These are phyloP conservation scores for Fusarium albidum DNA, from an alignment of 2,329 filamentous ascomycete species.

Conservation along the genomic window DNA sequence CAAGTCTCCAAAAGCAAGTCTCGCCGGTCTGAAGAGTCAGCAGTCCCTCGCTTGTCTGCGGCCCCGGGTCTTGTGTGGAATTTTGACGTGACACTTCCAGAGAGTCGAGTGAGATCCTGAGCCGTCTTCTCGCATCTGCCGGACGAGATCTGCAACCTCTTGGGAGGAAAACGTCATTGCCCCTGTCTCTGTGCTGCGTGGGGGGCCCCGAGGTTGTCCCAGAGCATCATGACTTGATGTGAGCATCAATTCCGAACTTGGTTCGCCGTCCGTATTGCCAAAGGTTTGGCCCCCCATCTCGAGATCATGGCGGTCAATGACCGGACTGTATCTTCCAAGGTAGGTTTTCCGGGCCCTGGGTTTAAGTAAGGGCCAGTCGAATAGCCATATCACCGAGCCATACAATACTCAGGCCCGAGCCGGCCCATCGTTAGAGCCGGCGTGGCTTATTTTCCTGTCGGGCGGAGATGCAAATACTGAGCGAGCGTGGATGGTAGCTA, in stretches of 20 bases:
- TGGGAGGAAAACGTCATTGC: conserved; percentile 31
- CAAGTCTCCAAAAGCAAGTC: conserved; percentile 29
- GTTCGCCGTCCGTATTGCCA: conserved; percentile 23
- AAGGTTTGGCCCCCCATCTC: conserved; percentile 24
- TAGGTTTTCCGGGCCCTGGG: neutral
- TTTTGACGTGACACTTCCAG: conserved; percentile 29
- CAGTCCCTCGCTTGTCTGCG: conserved; percentile 30
- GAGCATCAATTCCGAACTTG: conserved; percentile 28
- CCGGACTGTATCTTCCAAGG: neutral
- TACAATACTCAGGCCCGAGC: conserved; percentile 25
- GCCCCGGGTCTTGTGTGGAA: conserved; percentile 20
- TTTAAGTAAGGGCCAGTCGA: conserved; percentile 25
- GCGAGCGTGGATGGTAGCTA: neutral
- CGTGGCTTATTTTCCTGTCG: conserved; percentile 7
- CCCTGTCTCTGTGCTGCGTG: conserved; percentile 28
- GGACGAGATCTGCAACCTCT: conserved; percentile 35
- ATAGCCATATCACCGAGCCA: conserved; percentile 19
- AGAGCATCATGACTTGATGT: conserved; percentile 8
- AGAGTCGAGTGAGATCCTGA: conserved; percentile 8
- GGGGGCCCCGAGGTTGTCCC: conserved; percentile 22
- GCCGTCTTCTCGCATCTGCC: conserved; percentile 29
- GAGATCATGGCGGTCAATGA: conserved; percentile 5
- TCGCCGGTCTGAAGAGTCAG: conserved; percentile 29
- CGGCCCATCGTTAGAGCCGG: conserved; percentile 28
- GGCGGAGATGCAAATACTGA: neutral